These are phyloP conservation scores for Candida sanyaensis DNA, from an alignment of 1,139 yeast genomes.

Conservation along the genomic window DNA sequence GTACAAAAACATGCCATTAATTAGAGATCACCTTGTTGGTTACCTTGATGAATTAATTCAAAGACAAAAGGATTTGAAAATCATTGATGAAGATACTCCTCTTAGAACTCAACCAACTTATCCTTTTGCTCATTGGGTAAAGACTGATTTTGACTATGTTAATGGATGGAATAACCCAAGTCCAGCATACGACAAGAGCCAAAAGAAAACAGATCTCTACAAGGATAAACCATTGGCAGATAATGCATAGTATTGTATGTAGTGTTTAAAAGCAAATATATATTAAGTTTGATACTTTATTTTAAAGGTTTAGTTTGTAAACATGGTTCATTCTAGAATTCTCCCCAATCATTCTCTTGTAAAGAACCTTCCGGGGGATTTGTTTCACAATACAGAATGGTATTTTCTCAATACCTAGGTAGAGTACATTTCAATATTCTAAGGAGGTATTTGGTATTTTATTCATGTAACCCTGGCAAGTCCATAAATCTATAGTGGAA, in stretches of 20 bases:
- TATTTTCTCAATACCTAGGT: no score
- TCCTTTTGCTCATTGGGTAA: constrained; percentile 58
- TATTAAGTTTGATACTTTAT: not conserved
- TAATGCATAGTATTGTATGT: constrained; percentile 30
- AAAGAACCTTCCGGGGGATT: no score
- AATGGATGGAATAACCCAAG: constrained; percentile 54
- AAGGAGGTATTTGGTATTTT: no score
- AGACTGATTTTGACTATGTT: constrained; percentile 39
- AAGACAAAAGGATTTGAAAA: constrained; percentile 57
- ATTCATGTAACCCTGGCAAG: no score
- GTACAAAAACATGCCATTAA: constrained; percentile 59
- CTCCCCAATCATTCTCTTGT: no score
- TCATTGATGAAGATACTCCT: constrained; percentile 58
- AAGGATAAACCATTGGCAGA: constrained; percentile 20
- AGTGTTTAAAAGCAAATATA: constrained; percentile 25
- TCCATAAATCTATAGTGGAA: no score
- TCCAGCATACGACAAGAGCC: constrained; percentile 23
- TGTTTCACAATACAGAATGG: no score
- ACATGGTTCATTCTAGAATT: no score
- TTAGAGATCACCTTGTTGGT: constrained; percentile 59
- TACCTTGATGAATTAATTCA: constrained; percentile 58
- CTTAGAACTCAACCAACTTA: constrained; percentile 60
- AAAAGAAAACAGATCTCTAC: constrained; percentile 22
- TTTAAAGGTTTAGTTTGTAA: no score
- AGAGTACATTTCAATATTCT: no score